Evolutionary conservation across 768 basidiomycete species (phyloP).

Genomic region (Leccinum boreale): DNA sequence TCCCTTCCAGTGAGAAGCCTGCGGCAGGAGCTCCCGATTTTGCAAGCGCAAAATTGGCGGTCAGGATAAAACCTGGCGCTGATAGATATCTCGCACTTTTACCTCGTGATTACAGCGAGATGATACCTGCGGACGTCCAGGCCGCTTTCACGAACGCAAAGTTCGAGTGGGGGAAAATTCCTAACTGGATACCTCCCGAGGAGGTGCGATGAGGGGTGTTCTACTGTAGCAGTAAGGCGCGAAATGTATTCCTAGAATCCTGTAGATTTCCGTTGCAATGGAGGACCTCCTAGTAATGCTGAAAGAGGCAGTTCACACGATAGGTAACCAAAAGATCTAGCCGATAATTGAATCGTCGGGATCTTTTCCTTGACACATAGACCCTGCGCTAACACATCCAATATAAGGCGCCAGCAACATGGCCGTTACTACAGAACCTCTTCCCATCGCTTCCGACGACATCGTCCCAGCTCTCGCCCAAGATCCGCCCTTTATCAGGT

Average conservation of each 20-base stretch:
- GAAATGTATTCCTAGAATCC: slow-evolving; percentile 5
- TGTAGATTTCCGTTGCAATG: background rate
- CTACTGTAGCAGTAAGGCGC: background rate
- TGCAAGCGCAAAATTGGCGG: slow-evolving; percentile 27
- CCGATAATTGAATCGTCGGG: slow-evolving; percentile 13
- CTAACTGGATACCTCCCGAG: slow-evolving; percentile 71
- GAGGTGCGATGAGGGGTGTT: slow-evolving; percentile 32
- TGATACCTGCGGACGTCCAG: slow-evolving; percentile 47
- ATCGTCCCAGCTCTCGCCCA: background rate
- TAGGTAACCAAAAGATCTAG: background rate
- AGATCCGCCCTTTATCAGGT: slow-evolving; percentile 29
- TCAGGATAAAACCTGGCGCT: slow-evolving; percentile 40
- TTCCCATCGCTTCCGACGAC: slow-evolving; percentile 16
- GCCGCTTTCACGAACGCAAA: slow-evolving; percentile 52
- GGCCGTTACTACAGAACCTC: slow-evolving; percentile 10
- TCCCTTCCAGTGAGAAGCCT: slow-evolving; percentile 20
- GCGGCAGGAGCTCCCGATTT: slow-evolving; percentile 33
- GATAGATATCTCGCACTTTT: slow-evolving; percentile 57
- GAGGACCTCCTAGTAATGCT: too few relatives aligned
- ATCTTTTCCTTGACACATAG: slow-evolving; percentile 1
- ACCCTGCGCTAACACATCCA: slow-evolving; percentile 14
- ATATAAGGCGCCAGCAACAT: slow-evolving; percentile 13
- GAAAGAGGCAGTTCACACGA: background rate
- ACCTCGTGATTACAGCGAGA: slow-evolving; percentile 55
- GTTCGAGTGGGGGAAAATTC: slow-evolving; percentile 70